phyloP scores from a whole-genome alignment of 2,329 filamentous ascomycete species.

The Cercospora janseana region DNA sequence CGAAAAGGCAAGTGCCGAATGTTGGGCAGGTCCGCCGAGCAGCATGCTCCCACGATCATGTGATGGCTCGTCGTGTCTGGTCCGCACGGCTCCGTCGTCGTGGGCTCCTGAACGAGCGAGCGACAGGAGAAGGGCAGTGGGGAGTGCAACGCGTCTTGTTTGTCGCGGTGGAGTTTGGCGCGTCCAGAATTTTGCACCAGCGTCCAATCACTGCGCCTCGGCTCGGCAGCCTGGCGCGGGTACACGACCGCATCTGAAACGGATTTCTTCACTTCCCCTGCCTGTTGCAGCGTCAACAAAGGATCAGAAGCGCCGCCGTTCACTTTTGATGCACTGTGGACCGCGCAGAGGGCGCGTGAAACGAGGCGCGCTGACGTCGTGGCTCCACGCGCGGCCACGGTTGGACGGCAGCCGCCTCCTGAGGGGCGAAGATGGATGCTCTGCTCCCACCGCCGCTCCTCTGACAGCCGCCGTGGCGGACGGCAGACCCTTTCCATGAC shows the following conservation, averaged over 20 bases:
- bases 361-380: background rate
- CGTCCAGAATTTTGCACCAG: background rate
- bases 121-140: no score
- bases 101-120: no score
- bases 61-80: no score
- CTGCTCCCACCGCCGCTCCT: conserved; percentile 1
- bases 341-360: background rate
- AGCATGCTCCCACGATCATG: no score
- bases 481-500: background rate
- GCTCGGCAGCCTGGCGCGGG: background rate
- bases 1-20: no score
- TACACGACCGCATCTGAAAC: background rate
- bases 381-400: background rate
- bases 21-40: no score
- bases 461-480: conserved; percentile 5
- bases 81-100: no score
- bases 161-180: background rate
- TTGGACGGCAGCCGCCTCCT: background rate
- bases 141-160: background rate
- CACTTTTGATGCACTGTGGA: background rate
- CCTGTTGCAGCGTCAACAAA: background rate
- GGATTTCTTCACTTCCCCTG: background rate
- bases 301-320: background rate
- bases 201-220: background rate
- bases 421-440: background rate